phyloP scores from a whole-genome alignment of 345 rosid species.

The Geranium brycei region DNA sequence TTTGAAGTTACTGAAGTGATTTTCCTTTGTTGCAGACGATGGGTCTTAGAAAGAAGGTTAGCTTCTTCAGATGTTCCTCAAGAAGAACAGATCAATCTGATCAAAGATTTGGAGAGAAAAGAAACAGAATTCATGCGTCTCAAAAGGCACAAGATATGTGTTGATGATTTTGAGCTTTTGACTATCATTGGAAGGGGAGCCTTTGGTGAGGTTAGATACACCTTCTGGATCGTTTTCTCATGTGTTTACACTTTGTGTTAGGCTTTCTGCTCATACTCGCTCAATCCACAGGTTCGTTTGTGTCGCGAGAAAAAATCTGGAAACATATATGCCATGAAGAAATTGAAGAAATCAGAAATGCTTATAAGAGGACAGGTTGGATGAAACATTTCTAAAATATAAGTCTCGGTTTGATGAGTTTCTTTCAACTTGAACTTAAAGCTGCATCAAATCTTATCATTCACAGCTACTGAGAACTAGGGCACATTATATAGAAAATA shows the following conservation, averaged over 20 bases:
- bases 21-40: constrained; percentile 47
- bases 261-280: constrained; percentile 7
- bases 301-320: constrained; percentile 95
- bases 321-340: constrained; percentile 95
- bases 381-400: constrained; percentile 7
- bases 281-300: constrained; percentile 54
- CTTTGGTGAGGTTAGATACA: constrained; percentile 72
- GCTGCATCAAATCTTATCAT: background rate
- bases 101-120: constrained; percentile 85
- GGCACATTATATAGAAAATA: background rate
- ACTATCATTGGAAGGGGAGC: constrained; percentile 91
- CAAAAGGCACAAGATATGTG: constrained; percentile 83
- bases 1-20: constrained; percentile 8
- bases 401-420: background rate
- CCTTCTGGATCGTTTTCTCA: constrained; percentile 6
- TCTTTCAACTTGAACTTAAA: too few species aligned
- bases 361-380: constrained; percentile 88
- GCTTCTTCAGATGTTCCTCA: constrained; percentile 84
- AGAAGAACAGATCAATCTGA: constrained; percentile 77
- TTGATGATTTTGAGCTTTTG: constrained; percentile 83
- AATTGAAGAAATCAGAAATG: constrained; percentile 98
- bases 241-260: constrained; percentile 5
- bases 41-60: constrained; percentile 80
- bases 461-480: background rate
- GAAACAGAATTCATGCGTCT: constrained; percentile 95